Evolutionary conservation across 805 yeast species (phyloP).

Genomic region (Metschnikowia cerradonensis): DNA sequence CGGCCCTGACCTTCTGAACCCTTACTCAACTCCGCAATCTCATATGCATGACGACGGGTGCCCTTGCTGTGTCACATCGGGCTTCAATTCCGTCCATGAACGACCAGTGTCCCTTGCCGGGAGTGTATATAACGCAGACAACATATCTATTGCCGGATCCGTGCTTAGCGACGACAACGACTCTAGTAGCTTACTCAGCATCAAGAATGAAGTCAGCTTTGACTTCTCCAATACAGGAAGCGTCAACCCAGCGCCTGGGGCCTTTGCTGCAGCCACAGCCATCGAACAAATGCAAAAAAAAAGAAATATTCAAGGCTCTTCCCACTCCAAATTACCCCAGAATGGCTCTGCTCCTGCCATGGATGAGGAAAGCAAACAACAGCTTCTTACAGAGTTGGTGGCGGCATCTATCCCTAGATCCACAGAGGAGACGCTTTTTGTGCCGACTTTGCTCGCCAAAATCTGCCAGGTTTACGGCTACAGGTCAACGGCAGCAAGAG

Average conservation of each 20-base stretch:
- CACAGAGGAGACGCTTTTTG: constrained; percentile 72
- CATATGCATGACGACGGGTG: constrained; percentile 38
- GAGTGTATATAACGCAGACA: constrained; percentile 41
- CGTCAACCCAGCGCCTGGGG: constrained; percentile 52
- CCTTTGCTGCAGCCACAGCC: constrained; percentile 26
- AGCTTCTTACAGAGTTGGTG: constrained; percentile 42
- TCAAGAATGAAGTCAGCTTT: constrained; percentile 19
- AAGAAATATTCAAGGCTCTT: constrained; percentile 9
- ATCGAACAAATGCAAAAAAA: constrained; percentile 50
- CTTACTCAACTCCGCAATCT: constrained; percentile 2
- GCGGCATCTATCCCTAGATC: constrained; percentile 73
- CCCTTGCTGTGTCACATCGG: constrained; percentile 38
- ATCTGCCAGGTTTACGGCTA: constrained; percentile 70
- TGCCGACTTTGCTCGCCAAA: constrained; percentile 66
- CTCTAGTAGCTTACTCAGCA: constrained; percentile 26
- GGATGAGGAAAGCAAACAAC: constrained; percentile 29
- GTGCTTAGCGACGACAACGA: constrained; percentile 40
- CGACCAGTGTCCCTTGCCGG: constrained; percentile 67
- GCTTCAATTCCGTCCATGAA: constrained; percentile 50
- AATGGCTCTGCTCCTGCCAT: constrained; percentile 7
- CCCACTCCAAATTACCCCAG: neutral
- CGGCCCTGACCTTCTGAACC: constrained; percentile 5
- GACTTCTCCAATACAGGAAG: constrained; percentile 28
- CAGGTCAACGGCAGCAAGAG: constrained; percentile 62
- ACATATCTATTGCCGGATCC: constrained; percentile 31